phyloP scores from a whole-genome alignment of 2,329 filamentous ascomycete genomes.

The Pezicula neosporulosa region DNA sequence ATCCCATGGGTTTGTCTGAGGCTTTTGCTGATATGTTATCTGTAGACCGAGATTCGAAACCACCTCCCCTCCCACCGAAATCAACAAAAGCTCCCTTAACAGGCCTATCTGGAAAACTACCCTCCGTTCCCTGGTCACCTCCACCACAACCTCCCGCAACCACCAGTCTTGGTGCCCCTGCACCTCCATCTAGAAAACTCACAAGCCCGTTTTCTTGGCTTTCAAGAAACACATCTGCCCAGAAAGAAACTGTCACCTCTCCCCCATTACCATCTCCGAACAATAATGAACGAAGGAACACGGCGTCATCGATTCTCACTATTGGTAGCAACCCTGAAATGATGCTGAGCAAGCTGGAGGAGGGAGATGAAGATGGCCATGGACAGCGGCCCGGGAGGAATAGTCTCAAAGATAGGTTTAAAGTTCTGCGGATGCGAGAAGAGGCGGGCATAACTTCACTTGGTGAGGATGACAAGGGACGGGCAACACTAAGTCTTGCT shows the following conservation, averaged over 20 bases:
- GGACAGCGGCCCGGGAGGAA: conserved; percentile 48
- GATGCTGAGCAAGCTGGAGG: conserved; percentile 73
- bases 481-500: conserved; percentile 37
- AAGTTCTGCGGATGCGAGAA: conserved; percentile 70
- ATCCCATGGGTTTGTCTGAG: neutral
- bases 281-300: conserved; percentile 61
- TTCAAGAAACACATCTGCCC: conserved; percentile 62
- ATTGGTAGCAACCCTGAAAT: conserved; percentile 78
- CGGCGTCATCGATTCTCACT: conserved; percentile 75
- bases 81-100: conserved; percentile 45
- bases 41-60: conserved; percentile 23
- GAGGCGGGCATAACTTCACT: conserved; percentile 58
- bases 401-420: conserved; percentile 76
- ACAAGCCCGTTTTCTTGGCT: conserved; percentile 88
- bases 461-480: conserved; percentile 42
- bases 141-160: conserved; percentile 33
- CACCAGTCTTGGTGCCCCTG: conserved; percentile 17
- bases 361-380: conserved; percentile 65
- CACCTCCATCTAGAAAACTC: conserved; percentile 61
- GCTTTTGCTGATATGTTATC: neutral
- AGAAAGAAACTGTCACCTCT: conserved; percentile 50
- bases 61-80: conserved; percentile 21
- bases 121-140: conserved; percentile 70
- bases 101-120: conserved; percentile 70
- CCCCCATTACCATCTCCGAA: conserved; percentile 39